Conservation (phyloP, 2,329 filamentous ascomycete genomes). For the Elsinoe necatrix region DNA sequence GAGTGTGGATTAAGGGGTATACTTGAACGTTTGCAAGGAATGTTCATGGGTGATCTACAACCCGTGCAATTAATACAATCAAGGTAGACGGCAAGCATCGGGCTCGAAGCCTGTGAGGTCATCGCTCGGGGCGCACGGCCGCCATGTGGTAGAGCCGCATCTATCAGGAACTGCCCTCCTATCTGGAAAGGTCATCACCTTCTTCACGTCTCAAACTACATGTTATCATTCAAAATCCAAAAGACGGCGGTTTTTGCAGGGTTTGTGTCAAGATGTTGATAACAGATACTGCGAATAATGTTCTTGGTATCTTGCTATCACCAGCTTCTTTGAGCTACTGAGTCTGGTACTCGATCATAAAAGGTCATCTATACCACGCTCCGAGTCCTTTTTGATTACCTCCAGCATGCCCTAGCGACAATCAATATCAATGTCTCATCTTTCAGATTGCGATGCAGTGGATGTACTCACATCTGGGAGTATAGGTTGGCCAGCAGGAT, state of each 20-base stretch:
- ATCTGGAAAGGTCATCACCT: too few species aligned
- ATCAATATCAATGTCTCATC: neutral
- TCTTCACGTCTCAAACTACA: too few species aligned
- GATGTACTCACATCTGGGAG: conserved; percentile 68
- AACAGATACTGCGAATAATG: too few species aligned
- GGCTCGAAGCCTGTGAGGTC: neutral
- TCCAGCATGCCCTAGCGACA: conserved; percentile 78
- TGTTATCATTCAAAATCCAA: too few species aligned
- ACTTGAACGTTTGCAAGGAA: neutral
- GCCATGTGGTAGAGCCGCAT: neutral
- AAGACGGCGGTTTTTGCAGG: too few species aligned
- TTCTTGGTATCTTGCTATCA: neutral
- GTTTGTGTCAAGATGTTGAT: too few species aligned
- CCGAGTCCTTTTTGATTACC: conserved; percentile 84
- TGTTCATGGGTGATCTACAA: conserved; percentile 1
- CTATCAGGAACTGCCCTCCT: too few species aligned
- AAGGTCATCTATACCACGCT: conserved; percentile 82
- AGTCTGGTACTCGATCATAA: conserved; percentile 46
- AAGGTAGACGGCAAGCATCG: neutral
- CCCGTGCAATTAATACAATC: too few species aligned
- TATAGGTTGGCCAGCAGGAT: conserved; percentile 62
- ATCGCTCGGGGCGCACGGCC: neutral
- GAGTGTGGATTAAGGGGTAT: neutral
- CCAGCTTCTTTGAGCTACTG: neutral
- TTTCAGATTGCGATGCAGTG: neutral